These are phyloP conservation scores for Panicum hallii DNA, from an alignment of 202 grass and related monocot genomes.

Conservation along the genomic window DNA sequence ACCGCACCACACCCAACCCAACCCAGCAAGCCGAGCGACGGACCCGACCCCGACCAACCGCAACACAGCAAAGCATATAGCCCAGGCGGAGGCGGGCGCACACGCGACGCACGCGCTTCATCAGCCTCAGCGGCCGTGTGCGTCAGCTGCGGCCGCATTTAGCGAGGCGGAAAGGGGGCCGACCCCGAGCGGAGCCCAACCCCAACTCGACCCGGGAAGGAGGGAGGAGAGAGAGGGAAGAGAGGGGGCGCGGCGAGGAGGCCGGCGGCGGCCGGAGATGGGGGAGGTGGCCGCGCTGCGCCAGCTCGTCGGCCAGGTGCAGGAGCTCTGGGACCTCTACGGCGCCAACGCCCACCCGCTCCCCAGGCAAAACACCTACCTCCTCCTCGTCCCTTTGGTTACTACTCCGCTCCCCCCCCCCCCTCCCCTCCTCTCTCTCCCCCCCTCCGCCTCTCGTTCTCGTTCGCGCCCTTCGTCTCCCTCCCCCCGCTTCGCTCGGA, in stretches of 20 bases:
- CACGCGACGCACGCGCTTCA: slow-evolving; percentile 11
- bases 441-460: not conserved
- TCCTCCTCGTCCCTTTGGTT: not conserved
- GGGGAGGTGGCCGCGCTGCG: slow-evolving; percentile 78
- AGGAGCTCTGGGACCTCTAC: slow-evolving; percentile 96
- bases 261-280: slow-evolving; percentile 50
- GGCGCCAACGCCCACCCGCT: slow-evolving; percentile 65
- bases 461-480: too few relatives aligned
- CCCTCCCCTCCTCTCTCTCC: not conserved
- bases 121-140: too few relatives aligned
- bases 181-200: not conserved
- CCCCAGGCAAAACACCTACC: slow-evolving; percentile 60
- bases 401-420: not conserved
- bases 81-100: not conserved
- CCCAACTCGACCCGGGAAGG: not conserved
- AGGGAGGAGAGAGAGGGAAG: not conserved
- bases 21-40: not conserved
- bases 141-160: slow-evolving; percentile 9
- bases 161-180: not conserved
- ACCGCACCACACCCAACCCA: slow-evolving; percentile 45
- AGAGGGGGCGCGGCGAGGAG: not conserved
- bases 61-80: not conserved
- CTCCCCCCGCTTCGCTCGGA: slow-evolving; percentile 4
- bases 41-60: not conserved
- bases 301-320: slow-evolving; percentile 85